Percentiles rank a stretch among this genome's conserved stretches.
phyloP scores from a whole-genome alignment of 176 grass and related monocot species.

The Juncus effusus region DNA sequence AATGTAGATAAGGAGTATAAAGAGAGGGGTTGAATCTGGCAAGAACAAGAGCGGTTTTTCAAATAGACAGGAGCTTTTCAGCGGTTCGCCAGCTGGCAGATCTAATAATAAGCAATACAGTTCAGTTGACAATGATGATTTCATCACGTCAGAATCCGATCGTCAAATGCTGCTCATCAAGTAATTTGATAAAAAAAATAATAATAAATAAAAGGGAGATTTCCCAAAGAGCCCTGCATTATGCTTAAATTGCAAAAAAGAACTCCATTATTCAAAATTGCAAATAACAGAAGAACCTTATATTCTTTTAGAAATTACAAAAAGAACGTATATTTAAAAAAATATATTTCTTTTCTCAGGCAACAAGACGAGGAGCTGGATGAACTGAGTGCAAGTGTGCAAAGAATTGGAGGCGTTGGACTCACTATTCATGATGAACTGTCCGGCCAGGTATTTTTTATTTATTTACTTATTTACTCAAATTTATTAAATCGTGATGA shows the following conservation, averaged over 20 bases:
- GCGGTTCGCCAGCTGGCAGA: slow-evolving; percentile 49
- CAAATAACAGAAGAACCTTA: too few relatives aligned
- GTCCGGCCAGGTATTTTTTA: slow-evolving; percentile 68
- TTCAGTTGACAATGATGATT: slow-evolving; percentile 54
- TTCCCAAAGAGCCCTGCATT: too few relatives aligned
- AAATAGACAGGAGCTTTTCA: slow-evolving; percentile 50
- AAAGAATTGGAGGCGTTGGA: slow-evolving; percentile 82
- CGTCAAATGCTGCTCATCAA: slow-evolving; percentile 87
- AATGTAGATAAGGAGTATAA: slow-evolving; percentile 53
- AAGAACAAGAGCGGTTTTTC: slow-evolving; percentile 41
- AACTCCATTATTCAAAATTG: too few relatives aligned
- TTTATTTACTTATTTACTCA: slow-evolving; percentile 4
- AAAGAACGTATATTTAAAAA: too few relatives aligned
- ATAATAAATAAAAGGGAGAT: too few relatives aligned
- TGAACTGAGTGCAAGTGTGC: slow-evolving; percentile 76
- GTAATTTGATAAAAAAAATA: slow-evolving; percentile 35
- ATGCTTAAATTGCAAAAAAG: too few relatives aligned
- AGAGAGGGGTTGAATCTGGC: slow-evolving; percentile 61
- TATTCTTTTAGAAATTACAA: too few relatives aligned
- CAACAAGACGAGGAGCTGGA: slow-evolving; percentile 91
- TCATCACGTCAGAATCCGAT: slow-evolving; percentile 97
- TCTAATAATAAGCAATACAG: slow-evolving; percentile 49
- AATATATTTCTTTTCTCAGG: slow-evolving; percentile 28
- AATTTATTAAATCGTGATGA: too few relatives aligned
- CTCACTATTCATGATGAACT: slow-evolving; percentile 95